Evolutionary conservation across 2,329 filamentous ascomycete species (phyloP).

Genomic region (Beauveria asiatica): DNA sequence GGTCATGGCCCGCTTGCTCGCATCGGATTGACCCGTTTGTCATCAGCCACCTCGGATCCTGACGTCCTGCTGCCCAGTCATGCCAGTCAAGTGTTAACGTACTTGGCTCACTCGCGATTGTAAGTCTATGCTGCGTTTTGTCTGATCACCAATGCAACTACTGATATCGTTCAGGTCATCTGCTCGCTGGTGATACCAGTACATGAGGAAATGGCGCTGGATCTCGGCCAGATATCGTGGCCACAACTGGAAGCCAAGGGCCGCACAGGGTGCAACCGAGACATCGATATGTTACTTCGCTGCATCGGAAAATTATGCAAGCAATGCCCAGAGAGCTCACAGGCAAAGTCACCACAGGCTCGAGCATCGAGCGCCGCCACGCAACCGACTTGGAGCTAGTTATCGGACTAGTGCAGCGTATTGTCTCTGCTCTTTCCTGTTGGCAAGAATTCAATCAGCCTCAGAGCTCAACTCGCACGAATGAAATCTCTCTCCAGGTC

Average conservation of each 20-base stretch:
- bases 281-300: not conserved
- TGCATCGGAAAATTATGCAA: not conserved
- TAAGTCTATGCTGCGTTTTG: not conserved
- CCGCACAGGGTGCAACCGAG: not conserved
- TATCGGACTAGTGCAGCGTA: not conserved
- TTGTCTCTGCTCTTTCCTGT: constrained; percentile 6
- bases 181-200: not conserved
- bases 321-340: not conserved
- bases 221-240: not conserved
- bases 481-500: not conserved
- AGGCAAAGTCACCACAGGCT: not conserved
- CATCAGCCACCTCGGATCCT: not conserved
- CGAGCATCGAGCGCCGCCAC: not conserved
- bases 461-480: not conserved
- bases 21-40: not conserved
- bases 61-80: not conserved
- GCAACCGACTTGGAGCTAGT: not conserved
- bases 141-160: not conserved
- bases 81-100: not conserved
- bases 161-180: not conserved
- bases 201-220: too few species aligned
- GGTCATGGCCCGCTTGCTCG: not conserved
- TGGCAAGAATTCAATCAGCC: not conserved
- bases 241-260: not conserved
- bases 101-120: not conserved